Evolutionary conservation across 257 asterid genomes (phyloP).

Genomic region (Przewalskia tangutica): DNA sequence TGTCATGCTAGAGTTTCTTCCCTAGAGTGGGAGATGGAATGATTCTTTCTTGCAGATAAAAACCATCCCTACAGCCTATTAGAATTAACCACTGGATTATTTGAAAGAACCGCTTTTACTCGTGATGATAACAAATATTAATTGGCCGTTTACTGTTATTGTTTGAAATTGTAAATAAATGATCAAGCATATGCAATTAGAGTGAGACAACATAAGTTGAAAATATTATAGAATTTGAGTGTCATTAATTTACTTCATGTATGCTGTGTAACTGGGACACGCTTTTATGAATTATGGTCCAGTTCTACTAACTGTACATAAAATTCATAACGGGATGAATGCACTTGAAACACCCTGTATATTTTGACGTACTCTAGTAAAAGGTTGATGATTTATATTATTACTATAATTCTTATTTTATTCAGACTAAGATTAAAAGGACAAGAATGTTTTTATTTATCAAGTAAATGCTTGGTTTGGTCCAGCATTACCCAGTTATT

Average conservation of each 20-base stretch:
- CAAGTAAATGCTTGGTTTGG: not conserved
- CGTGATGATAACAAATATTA: not conserved
- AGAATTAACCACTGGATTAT: not conserved
- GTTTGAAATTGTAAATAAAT: not conserved
- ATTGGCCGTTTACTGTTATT: not conserved
- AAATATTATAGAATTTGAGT: not conserved
- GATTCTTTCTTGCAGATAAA: not conserved
- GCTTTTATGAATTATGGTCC: not conserved
- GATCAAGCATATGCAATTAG: not conserved
- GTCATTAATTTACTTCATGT: not conserved
- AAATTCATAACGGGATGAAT: not conserved
- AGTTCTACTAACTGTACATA: not conserved
- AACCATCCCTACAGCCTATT: not conserved
- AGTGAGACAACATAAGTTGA: too few relatives aligned
- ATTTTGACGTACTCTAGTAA: not conserved
- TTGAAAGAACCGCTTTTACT: not conserved
- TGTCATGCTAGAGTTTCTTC: not conserved
- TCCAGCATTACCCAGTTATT: not conserved
- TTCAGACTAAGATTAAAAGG: not conserved
- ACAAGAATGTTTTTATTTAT: not conserved
- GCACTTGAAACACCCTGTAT: not conserved
- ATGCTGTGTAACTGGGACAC: not conserved
- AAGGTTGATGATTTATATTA: not conserved
- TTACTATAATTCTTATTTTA: not conserved
- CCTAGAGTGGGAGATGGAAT: not conserved